Percentiles rank a stretch among this genome's conserved stretches.
phyloP scores from a whole-genome alignment of 2,329 filamentous ascomycete species.

The Claviceps sp. region DNA sequence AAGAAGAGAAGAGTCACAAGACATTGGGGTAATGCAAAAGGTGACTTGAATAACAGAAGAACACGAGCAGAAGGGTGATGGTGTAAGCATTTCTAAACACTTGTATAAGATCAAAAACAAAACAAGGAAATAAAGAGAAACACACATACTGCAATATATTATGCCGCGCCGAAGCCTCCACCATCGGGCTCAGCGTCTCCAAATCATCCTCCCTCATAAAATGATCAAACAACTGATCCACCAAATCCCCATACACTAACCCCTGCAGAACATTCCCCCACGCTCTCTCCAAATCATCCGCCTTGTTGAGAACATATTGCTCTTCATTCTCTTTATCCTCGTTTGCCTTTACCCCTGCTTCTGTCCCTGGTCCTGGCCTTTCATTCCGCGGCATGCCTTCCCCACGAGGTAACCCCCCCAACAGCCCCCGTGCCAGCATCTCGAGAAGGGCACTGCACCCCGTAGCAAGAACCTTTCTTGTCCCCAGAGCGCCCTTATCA shows the following conservation, averaged over 20 bases:
- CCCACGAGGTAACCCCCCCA: slow-evolving; percentile 35
- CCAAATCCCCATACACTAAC: slow-evolving; percentile 52
- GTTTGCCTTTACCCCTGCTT: slow-evolving; percentile 4
- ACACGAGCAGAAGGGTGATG: not conserved
- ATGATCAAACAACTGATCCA: slow-evolving; percentile 51
- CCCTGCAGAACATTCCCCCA: slow-evolving; percentile 56
- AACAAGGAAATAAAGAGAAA: slow-evolving; percentile 2
- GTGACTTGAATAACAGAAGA: not conserved
- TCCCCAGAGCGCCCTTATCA: slow-evolving; percentile 62
- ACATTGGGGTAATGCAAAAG: not conserved
- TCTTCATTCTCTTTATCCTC: not conserved
- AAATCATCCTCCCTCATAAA: slow-evolving; percentile 47
- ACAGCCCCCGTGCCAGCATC: slow-evolving; percentile 49
- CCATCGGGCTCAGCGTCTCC: slow-evolving; percentile 46
- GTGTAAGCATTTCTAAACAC: not conserved
- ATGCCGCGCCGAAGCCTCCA: slow-evolving; percentile 52
- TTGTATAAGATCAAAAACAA: too few species aligned
- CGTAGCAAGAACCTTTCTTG: slow-evolving; percentile 61
- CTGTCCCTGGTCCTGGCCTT: not conserved
- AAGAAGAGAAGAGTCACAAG: not conserved
- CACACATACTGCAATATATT: slow-evolving; percentile 55
- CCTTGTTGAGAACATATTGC: slow-evolving; percentile 44
- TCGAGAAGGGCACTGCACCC: slow-evolving; percentile 58
- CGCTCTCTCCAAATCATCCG: slow-evolving; percentile 46
- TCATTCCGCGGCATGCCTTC: not conserved